phyloP scores from a whole-genome alignment of 2,329 filamentous ascomycete genomes.

The Colletotrichum acutatum region DNA sequence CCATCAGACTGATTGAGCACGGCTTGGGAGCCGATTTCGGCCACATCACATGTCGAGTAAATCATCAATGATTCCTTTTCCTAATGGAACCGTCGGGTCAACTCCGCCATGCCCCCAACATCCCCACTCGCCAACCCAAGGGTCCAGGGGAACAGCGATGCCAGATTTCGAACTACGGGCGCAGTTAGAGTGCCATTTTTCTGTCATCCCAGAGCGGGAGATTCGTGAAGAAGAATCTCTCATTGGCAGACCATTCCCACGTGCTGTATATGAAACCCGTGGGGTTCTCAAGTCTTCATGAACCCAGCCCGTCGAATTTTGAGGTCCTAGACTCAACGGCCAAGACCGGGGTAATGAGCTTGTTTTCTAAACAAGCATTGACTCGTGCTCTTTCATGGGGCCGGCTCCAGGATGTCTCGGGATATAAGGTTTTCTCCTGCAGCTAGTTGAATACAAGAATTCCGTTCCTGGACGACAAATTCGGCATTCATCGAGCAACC shows the following conservation, averaged over 20 bases:
- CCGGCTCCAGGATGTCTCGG: not conserved
- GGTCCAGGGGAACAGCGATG: too few species aligned
- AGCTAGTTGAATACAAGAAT: not conserved
- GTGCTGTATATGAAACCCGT: not conserved
- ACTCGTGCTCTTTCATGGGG: conserved; percentile 11
- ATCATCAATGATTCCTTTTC: not conserved
- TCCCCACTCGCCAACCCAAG: too few species aligned
- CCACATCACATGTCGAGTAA: not conserved
- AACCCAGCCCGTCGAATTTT: too few species aligned
- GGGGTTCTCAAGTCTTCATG: too few species aligned
- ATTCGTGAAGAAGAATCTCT: too few species aligned
- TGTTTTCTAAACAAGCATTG: conserved; percentile 24
- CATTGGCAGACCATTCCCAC: not conserved
- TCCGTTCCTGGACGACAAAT: not conserved
- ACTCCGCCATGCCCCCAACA: too few species aligned
- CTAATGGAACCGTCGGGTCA: too few species aligned
- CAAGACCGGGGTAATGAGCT: conserved; percentile 18
- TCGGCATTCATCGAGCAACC: not conserved
- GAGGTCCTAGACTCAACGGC: not conserved
- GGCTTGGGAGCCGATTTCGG: not conserved
- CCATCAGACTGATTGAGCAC: too few species aligned
- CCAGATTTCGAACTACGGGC: too few species aligned
- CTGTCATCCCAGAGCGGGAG: too few species aligned
- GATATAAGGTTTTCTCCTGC: conserved; percentile 21
- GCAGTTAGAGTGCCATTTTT: too few species aligned